Conservation (phyloP, 2,329 filamentous ascomycete genomes). For the Rhinocladiella mackenziei region DNA sequence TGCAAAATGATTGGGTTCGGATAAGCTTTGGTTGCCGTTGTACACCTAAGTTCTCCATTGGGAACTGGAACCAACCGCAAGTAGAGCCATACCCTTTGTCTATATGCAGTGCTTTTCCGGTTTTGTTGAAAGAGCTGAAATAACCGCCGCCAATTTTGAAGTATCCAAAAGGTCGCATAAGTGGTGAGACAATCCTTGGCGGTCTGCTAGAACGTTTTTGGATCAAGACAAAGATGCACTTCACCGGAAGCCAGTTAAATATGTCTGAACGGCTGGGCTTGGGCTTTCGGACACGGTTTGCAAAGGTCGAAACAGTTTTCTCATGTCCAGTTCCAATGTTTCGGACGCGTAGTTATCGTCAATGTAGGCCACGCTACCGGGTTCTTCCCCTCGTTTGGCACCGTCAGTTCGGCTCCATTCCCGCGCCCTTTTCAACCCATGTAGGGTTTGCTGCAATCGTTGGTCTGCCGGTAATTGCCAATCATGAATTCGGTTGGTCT, state of each 20-base stretch:
- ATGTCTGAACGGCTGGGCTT: neutral
- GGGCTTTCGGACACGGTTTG: slow-evolving; percentile 17
- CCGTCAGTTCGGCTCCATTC: slow-evolving; percentile 61
- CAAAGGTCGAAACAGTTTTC: slow-evolving; percentile 63
- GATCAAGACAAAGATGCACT: neutral
- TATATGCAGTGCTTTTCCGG: slow-evolving; percentile 16
- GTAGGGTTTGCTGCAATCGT: slow-evolving; percentile 58
- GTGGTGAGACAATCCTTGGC: neutral
- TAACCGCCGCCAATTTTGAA: slow-evolving; percentile 1
- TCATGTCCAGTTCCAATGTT: slow-evolving; percentile 67
- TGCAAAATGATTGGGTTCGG: slow-evolving; percentile 7
- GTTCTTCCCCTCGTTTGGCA: slow-evolving; percentile 61
- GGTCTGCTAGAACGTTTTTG: too few species aligned
- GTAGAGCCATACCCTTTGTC: neutral
- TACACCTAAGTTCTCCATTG: neutral
- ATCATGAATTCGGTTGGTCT: slow-evolving; percentile 53
- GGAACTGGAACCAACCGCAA: neutral
- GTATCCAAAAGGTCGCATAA: neutral
- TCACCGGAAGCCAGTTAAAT: slow-evolving; percentile 6
- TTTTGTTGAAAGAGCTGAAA: neutral
- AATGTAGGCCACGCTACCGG: slow-evolving; percentile 65
- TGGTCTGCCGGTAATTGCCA: slow-evolving; percentile 56
- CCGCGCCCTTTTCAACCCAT: slow-evolving; percentile 57
- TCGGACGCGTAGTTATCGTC: slow-evolving; percentile 62
- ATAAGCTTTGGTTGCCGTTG: neutral